phyloP scores from a whole-genome alignment of 2,329 filamentous ascomycete genomes.

The Sodiomyces alkalinus region DNA sequence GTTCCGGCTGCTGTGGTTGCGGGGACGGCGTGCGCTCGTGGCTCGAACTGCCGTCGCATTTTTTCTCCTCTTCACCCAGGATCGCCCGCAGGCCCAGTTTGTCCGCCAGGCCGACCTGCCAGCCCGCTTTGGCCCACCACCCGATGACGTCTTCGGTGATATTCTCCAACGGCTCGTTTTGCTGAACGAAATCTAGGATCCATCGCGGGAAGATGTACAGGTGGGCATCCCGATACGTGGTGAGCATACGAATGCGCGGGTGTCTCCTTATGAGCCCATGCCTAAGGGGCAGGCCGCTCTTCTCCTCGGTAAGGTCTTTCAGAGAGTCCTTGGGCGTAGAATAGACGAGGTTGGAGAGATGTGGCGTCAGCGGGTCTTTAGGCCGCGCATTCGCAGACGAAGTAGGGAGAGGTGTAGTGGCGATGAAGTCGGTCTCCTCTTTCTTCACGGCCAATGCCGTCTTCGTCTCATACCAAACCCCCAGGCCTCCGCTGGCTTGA shows the following conservation, averaged over 20 bases:
- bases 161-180: slow-evolving; percentile 71
- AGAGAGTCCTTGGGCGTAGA: slow-evolving; percentile 80
- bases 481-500: slow-evolving; percentile 58
- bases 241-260: slow-evolving; percentile 64
- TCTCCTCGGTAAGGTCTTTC: slow-evolving; percentile 66
- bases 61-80: slow-evolving; percentile 30
- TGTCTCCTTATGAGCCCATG: slow-evolving; percentile 63
- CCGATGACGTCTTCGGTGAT: slow-evolving; percentile 84
- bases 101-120: slow-evolving; percentile 67
- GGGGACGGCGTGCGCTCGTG: slow-evolving; percentile 14
- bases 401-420: slow-evolving; percentile 55
- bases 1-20: slow-evolving; percentile 1
- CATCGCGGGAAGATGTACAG: slow-evolving; percentile 90
- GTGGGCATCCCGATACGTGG: slow-evolving; percentile 77
- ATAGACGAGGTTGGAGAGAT: slow-evolving; percentile 67
- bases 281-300: slow-evolving; percentile 57
- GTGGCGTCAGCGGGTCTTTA: slow-evolving; percentile 47
- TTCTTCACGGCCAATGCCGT: slow-evolving; percentile 62
- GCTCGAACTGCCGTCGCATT: slow-evolving; percentile 21
- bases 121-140: slow-evolving; percentile 90
- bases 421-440: slow-evolving; percentile 87
- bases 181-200: slow-evolving; percentile 70
- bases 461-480: slow-evolving; percentile 85
- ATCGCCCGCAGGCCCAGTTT: slow-evolving; percentile 62
- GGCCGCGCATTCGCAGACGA: slow-evolving; percentile 40